Evolutionary conservation across 768 basidiomycete genomes (phyloP), one percentile per base, ranked within the genome.

Genomic region (Mycena vulgaris): DNA sequence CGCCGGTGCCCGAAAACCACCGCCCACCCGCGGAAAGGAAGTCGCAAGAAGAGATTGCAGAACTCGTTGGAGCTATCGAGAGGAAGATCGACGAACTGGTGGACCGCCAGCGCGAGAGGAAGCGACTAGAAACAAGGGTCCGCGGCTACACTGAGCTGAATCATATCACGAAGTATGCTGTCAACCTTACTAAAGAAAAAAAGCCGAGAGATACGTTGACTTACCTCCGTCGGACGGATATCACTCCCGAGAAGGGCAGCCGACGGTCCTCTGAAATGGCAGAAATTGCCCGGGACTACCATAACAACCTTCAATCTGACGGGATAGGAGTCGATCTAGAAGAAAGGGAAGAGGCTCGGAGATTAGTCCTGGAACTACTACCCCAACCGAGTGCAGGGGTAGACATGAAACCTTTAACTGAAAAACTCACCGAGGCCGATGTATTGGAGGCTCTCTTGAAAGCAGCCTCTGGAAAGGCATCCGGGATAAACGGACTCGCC

Each of bases 331-430:
- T 39, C 16, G 37, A 8, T 8, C 37, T 8, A 16, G 37, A 39
- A 39, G 83, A 83, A n/a, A 74, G 78, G 0, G 75, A 75, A 25
- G 59, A 78, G 0, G 70, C 79, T 0, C 17, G 83, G 30, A 68
- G 80, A 0, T 77, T 84, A 5, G 83, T 83, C 0, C 76, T 79
- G 0, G 80, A 61, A 58, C 45, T 81, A 0, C 82, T 3, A n/a
- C n/a, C n/a, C n/a, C n/a, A n/a, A n/a, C n/a, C n/a, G n/a, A n/a
- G n/a, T n/a, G n/a, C n/a, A n/a, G 49, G 57, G 0, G 57, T 30
- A 0, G 33, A 76, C 17, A 83, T 81, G 83, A 66, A 66, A 3
- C 73, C 75, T 1, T 68, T 69, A 0, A 6, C 81, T 3, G 78
- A 81, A 10, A 79, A 77, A 53, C 75, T 83, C 3, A 56, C 73